A percentile compares a stretch with the other conserved stretches of the same genome.
These are phyloP conservation scores for Chlorella sp. DNA, from an alignment of 139 green algal species.

Conservation along the genomic window DNA sequence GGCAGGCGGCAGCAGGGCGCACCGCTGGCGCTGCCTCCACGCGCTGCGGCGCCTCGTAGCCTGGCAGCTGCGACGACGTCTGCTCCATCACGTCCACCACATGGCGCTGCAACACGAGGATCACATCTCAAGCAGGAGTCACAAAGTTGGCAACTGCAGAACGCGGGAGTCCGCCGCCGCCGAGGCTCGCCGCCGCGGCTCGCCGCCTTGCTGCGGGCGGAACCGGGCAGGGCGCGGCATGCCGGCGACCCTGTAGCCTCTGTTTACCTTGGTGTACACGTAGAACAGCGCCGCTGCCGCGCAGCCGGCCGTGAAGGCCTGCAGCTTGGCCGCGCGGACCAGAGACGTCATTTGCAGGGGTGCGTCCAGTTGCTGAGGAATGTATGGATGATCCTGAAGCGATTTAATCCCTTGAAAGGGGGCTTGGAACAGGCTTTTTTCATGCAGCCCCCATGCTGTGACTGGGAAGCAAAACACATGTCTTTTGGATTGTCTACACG, in stretches of 20 bases:
- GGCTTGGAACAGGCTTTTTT: no score
- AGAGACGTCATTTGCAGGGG: slow-evolving; percentile 2
- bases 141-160: not conserved
- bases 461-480: no score
- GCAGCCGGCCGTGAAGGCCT: not conserved
- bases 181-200: not conserved
- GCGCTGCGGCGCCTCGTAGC: not conserved
- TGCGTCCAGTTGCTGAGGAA: no score
- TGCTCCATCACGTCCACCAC: not conserved
- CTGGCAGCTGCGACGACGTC: slow-evolving; percentile 6
- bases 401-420: no score
- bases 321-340: not conserved
- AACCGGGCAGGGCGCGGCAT: not conserved
- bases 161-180: not conserved
- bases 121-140: not conserved
- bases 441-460: no score
- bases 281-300: not conserved
- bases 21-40: not conserved
- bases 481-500: no score
- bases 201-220: not conserved
- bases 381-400: no score
- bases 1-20: not conserved
- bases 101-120: not conserved
- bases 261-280: slow-evolving; percentile 3
- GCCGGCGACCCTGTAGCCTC: not conserved